Conservation (phyloP, 495 filamentous ascomycete genomes). For the Bryoglossum gracile region DNA sequence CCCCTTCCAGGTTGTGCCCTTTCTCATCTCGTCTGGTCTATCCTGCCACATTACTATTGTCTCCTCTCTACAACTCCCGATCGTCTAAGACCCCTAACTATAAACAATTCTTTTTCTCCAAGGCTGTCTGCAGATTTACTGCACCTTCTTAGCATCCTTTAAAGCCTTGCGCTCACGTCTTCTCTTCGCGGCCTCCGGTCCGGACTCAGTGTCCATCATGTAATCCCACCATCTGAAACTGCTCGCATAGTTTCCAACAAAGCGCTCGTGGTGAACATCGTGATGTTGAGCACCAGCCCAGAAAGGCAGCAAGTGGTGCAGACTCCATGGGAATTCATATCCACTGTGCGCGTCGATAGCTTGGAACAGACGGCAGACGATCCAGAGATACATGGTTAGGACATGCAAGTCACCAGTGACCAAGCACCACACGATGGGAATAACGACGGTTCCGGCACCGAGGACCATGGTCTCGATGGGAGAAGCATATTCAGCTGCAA, state of each 20-base stretch:
- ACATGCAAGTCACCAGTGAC: conserved; percentile 85
- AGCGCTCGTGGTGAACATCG: conserved; percentile 92
- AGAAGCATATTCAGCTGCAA: conserved; percentile 95
- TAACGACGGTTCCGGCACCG: conserved; percentile 81
- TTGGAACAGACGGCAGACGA: conserved; percentile 86
- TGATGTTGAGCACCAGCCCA: conserved; percentile 98
- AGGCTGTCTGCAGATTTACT: conserved; percentile 18
- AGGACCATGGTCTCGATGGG: conserved; percentile 96
- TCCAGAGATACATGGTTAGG: conserved; percentile 97
- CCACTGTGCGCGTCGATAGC: conserved; percentile 96
- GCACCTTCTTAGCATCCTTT: conserved; percentile 37
- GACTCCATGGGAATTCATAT: conserved; percentile 95
- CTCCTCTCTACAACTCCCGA: neutral
- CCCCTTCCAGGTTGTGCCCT: neutral
- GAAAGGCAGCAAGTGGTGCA: conserved; percentile 93
- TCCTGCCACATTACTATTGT: neutral
- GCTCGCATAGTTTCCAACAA: conserved; percentile 95
- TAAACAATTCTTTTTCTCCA: too few relatives aligned
- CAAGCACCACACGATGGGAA: conserved; percentile 79
- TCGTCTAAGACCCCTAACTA: too few relatives aligned
- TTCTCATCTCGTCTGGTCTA: neutral
- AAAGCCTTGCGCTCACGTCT: conserved; percentile 72
- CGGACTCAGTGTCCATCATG: conserved; percentile 85
- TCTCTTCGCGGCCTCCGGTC: conserved; percentile 75
- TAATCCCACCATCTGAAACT: conserved; percentile 99